Evolutionary conservation across 306 rosid genomes (phyloP).

Genomic region (Myrica gale): DNA sequence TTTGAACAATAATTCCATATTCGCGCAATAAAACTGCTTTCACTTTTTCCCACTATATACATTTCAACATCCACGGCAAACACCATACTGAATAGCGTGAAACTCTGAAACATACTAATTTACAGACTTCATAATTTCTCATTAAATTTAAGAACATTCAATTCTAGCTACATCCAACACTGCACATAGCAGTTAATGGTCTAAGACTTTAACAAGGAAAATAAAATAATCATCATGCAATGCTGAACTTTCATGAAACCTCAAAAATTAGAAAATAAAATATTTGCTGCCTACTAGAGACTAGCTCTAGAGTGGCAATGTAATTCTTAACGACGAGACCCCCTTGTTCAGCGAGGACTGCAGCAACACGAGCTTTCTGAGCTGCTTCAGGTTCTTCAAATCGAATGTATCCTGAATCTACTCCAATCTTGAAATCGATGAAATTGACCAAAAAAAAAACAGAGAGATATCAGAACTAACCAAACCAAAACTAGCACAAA

Average conservation of each 20-base stretch:
- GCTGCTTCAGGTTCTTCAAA: slow-evolving; percentile 77
- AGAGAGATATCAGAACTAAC: slow-evolving; percentile 13
- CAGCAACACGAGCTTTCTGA: slow-evolving; percentile 89
- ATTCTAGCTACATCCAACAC: too few relatives aligned
- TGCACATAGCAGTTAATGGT: background rate
- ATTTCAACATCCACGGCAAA: background rate
- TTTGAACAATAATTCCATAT: too few relatives aligned
- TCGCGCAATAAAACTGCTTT: background rate
- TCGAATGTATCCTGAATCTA: slow-evolving; percentile 71
- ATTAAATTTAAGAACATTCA: background rate
- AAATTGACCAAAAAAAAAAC: slow-evolving; percentile 40
- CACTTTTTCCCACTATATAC: background rate
- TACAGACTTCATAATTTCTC: background rate
- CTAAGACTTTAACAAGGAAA: background rate
- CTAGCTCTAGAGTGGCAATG: slow-evolving; percentile 68
- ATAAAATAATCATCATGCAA: background rate
- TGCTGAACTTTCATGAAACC: background rate
- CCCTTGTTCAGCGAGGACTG: slow-evolving; percentile 65
- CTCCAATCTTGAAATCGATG: slow-evolving; percentile 86
- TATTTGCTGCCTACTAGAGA: slow-evolving; percentile 51
- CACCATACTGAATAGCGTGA: background rate
- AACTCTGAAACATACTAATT: background rate
- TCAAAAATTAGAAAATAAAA: background rate
- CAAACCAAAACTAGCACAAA: background rate
- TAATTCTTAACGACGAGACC: slow-evolving; percentile 77